phyloP scores from a whole-genome alignment of 257 asterid species.

The Penstemon davidsonii region DNA sequence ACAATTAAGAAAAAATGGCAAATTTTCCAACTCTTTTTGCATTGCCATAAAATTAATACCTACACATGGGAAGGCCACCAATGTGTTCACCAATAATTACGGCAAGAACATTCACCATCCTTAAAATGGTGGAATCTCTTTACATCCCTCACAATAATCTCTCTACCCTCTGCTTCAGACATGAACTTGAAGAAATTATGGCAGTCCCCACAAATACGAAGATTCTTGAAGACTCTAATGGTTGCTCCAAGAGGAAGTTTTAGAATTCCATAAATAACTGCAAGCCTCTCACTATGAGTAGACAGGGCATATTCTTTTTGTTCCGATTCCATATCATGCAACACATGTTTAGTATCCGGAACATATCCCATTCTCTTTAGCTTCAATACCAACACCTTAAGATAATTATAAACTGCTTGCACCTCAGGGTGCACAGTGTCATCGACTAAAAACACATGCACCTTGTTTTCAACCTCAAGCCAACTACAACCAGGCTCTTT shows the following conservation, averaged over 20 bases:
- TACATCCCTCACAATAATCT: constrained; percentile 68
- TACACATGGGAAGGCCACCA: too few species aligned
- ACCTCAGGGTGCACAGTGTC: constrained; percentile 71
- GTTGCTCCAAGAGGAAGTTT: constrained; percentile 62
- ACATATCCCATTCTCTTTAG: constrained; percentile 62
- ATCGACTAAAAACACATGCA: constrained; percentile 66
- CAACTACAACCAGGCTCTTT: constrained; percentile 82
- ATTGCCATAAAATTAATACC: too few species aligned
- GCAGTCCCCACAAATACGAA: constrained; percentile 73
- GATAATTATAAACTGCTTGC: constrained; percentile 45
- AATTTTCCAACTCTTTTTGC: too few species aligned
- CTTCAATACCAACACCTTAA: constrained; percentile 52
- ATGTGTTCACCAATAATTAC: constrained; percentile 59
- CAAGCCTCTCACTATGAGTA: constrained; percentile 78
- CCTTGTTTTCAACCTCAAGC: constrained; percentile 67
- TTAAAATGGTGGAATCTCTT: constrained; percentile 75
- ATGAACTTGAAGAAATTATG: constrained; percentile 67
- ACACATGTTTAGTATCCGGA: constrained; percentile 61
- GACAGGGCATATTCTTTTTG: constrained; percentile 72
- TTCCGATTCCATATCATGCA: constrained; percentile 73
- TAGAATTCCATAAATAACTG: constrained; percentile 67
- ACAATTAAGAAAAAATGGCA: too few species aligned
- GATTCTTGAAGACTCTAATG: constrained; percentile 68
- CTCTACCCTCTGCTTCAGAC: constrained; percentile 63
- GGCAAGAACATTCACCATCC: constrained; percentile 74